Conservation (phyloP, 306 rosid genomes). For the Prinsepia uniflora region DNA sequence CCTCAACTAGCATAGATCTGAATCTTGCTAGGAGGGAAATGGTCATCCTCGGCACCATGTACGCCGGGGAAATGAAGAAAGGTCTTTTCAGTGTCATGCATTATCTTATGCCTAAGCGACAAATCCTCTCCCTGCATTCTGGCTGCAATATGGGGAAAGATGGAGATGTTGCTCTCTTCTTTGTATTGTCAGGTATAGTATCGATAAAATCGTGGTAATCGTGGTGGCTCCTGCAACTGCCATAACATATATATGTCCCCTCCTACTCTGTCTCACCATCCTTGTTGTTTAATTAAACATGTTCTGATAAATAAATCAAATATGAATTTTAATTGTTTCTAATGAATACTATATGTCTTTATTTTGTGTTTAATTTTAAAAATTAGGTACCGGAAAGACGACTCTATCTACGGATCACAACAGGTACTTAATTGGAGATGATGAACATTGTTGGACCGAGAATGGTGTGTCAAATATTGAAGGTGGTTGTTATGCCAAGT, state of each 20-base stretch:
- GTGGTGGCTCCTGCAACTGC: constrained; percentile 21
- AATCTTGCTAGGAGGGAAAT: constrained; percentile 80
- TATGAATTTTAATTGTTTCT: neutral
- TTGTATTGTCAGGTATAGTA: constrained; percentile 88
- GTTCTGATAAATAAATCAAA: neutral
- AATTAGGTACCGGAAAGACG: constrained; percentile 42
- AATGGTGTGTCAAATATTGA: constrained; percentile 51
- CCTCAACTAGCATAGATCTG: constrained; percentile 85
- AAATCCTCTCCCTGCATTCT: constrained; percentile 79
- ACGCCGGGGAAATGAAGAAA: constrained; percentile 96
- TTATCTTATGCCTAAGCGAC: constrained; percentile 84
- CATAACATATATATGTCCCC: constrained; percentile 21
- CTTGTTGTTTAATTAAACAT: constrained; percentile 12
- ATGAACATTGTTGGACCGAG: constrained; percentile 53
- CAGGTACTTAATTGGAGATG: constrained; percentile 51
- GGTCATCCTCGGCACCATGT: constrained; percentile 95
- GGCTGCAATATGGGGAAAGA: constrained; percentile 84
- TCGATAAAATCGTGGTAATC: constrained; percentile 4
- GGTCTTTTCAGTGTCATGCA: constrained; percentile 91
- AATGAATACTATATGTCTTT: neutral
- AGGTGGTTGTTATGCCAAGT: constrained; percentile 61
- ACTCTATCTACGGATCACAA: constrained; percentile 55
- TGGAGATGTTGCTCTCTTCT: constrained; percentile 96
- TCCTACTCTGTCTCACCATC: constrained; percentile 22
- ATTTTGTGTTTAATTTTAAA: neutral